Percentiles rank a stretch among this genome's conserved stretches.
Evolutionary conservation across 2,329 filamentous ascomycete species (phyloP).

Genomic region (Nemania serpens): DNA sequence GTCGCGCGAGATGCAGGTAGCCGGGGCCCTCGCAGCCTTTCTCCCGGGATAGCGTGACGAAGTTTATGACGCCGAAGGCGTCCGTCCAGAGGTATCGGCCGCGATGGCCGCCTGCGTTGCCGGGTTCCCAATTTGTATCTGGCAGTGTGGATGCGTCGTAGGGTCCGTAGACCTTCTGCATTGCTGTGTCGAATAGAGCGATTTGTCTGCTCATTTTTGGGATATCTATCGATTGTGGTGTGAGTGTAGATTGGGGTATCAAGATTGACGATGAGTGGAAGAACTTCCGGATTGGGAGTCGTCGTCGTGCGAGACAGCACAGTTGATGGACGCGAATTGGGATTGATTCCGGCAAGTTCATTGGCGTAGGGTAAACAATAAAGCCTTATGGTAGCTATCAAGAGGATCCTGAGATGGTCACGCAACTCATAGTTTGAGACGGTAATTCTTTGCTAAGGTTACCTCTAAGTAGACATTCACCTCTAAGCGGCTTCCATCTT

Average conservation of each 20-base stretch:
- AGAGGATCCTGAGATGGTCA: background rate
- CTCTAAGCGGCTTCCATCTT: too few species aligned
- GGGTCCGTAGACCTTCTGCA: constrained; percentile 17
- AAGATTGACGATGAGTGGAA: constrained; percentile 1
- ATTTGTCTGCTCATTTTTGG: background rate
- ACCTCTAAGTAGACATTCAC: background rate
- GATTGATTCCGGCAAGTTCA: background rate
- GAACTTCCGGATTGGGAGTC: background rate
- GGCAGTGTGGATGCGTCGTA: constrained; percentile 9
- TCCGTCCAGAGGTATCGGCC: constrained; percentile 18
- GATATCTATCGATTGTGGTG: background rate
- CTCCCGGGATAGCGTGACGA: constrained; percentile 13
- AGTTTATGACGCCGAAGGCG: constrained; percentile 16
- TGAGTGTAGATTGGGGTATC: background rate
- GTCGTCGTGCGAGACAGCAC: background rate
- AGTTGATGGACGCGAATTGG: background rate
- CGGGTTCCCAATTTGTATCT: constrained; percentile 11
- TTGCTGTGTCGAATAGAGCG: constrained; percentile 7
- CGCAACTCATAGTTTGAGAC: background rate
- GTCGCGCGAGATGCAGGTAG: constrained; percentile 16
- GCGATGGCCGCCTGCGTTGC: constrained; percentile 12
- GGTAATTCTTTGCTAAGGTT: background rate
- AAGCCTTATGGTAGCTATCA: background rate
- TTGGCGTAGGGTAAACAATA: background rate
- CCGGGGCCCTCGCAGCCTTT: background rate